A percentile compares a stretch with the other conserved stretches of the same genome.
Conservation (phyloP, 345 rosid species). For the Trapa bicornis region DNA sequence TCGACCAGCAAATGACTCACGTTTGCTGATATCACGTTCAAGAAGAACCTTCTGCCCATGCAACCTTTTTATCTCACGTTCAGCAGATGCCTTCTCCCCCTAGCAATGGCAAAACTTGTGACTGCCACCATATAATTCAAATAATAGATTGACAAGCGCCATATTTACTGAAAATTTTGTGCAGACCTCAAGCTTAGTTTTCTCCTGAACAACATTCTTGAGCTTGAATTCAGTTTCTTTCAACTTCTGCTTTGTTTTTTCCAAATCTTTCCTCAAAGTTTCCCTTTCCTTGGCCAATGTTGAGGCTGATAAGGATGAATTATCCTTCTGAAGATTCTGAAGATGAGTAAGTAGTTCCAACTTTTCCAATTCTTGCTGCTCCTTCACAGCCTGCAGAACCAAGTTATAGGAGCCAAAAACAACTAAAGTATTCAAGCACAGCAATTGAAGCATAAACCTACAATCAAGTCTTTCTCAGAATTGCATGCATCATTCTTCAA, state of each 20-base stretch:
- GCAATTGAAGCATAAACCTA: conserved; percentile 16
- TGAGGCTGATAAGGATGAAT: conserved; percentile 43
- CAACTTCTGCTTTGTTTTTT: conserved; percentile 64
- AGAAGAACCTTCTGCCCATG: conserved; percentile 65
- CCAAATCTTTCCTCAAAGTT: conserved; percentile 66
- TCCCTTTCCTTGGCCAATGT: conserved; percentile 70
- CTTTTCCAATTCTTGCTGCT: conserved; percentile 45
- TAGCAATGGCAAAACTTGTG: conserved; percentile 14
- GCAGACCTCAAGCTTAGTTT: conserved; percentile 86
- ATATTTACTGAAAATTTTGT: background rate
- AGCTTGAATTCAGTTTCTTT: conserved; percentile 80
- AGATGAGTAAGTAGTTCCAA: conserved; percentile 40
- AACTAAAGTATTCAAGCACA: background rate
- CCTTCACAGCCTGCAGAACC: conserved; percentile 37
- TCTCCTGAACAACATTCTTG: conserved; percentile 77
- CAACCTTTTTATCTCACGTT: conserved; percentile 62
- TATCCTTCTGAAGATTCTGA: conserved; percentile 61
- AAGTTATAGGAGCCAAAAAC: conserved; percentile 4
- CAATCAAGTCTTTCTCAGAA: conserved; percentile 34
- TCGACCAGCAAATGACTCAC: conserved; percentile 69
- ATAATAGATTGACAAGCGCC: background rate
- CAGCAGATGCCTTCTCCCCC: conserved; percentile 85
- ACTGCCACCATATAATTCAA: background rate
- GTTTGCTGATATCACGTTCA: conserved; percentile 73
- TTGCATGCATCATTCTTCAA: conserved; percentile 31